Evolutionary conservation across 2,329 filamentous ascomycete species (phyloP).

Genomic region (Ceratocystis smalleyi): DNA sequence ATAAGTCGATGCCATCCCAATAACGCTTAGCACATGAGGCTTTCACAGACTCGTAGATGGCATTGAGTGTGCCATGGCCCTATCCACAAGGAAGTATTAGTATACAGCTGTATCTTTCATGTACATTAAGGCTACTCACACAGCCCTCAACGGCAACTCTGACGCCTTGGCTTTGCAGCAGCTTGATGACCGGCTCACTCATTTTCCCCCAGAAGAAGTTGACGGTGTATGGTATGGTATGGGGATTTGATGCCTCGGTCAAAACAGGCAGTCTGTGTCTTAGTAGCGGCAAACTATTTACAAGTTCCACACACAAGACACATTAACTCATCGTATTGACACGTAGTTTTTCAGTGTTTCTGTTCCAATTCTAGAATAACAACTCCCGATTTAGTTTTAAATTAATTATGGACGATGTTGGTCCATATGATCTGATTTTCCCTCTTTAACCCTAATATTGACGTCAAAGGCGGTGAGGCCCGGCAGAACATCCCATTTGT

Average conservation of each 20-base stretch:
- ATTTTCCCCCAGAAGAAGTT: slow-evolving; percentile 1
- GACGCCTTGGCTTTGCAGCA: slow-evolving; percentile 9
- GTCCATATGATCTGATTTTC: background rate
- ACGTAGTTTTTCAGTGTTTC: background rate
- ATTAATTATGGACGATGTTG: background rate
- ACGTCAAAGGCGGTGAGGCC: slow-evolving; percentile 5
- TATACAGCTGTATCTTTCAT: background rate
- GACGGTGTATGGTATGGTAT: background rate
- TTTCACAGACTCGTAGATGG: slow-evolving; percentile 70
- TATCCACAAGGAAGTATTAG: slow-evolving; percentile 25
- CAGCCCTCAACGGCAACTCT: slow-evolving; percentile 16
- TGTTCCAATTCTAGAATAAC: background rate
- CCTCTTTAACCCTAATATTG: slow-evolving; percentile 10
- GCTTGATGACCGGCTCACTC: background rate
- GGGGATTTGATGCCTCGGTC: background rate
- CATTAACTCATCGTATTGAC: background rate
- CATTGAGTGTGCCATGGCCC: slow-evolving; percentile 83
- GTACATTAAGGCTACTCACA: background rate
- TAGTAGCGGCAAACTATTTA: background rate
- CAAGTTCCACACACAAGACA: background rate
- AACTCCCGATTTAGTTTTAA: background rate
- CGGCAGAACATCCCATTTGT: slow-evolving; percentile 10
- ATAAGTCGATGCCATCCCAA: slow-evolving; percentile 64
- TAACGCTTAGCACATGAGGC: slow-evolving; percentile 52
- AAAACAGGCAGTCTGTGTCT: background rate